Percentiles rank a stretch among this genome's conserved stretches.
phyloP scores from a whole-genome alignment of 768 basidiomycete genomes.

The Neoboletus subvelutipes region DNA sequence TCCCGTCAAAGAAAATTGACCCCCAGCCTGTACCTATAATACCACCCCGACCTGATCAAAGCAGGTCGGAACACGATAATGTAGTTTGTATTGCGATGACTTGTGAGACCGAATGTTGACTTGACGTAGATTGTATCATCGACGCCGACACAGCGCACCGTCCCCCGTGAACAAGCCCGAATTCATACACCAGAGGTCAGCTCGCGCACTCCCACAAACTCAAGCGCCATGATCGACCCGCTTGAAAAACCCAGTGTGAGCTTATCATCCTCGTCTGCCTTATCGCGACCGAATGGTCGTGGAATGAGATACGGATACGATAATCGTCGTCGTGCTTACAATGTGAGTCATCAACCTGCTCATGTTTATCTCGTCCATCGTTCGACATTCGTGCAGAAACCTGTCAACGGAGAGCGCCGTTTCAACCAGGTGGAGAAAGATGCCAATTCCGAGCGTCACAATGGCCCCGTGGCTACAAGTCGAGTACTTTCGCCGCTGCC shows the following conservation, averaged over 20 bases:
- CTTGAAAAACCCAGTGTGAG: background rate
- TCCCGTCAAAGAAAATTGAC: background rate
- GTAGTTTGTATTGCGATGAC: background rate
- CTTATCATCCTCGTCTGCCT: constrained; percentile 13
- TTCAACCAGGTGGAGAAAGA: background rate
- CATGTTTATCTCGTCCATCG: background rate
- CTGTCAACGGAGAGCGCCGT: background rate
- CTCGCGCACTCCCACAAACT: background rate
- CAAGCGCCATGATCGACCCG: background rate
- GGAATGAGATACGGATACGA: background rate
- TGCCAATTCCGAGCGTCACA: background rate
- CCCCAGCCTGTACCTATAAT: background rate
- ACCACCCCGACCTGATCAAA: background rate
- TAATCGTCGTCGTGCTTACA: background rate
- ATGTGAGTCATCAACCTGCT: constrained; percentile 3
- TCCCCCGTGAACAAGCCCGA: background rate
- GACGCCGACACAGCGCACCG: background rate
- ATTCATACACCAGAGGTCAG: background rate
- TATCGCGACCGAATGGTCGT: constrained; percentile 1
- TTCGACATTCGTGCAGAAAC: constrained; percentile 6
- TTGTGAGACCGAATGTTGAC: background rate
- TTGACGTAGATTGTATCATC: constrained; percentile 2
- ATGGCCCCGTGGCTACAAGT: background rate
- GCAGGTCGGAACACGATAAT: background rate
- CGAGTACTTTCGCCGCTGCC: constrained; percentile 11